Percentiles rank a stretch among this genome's conserved stretches.
Evolutionary conservation across 164 flowering plant genomes (phyloP).

Genomic region (Magnolia sinica): DNA sequence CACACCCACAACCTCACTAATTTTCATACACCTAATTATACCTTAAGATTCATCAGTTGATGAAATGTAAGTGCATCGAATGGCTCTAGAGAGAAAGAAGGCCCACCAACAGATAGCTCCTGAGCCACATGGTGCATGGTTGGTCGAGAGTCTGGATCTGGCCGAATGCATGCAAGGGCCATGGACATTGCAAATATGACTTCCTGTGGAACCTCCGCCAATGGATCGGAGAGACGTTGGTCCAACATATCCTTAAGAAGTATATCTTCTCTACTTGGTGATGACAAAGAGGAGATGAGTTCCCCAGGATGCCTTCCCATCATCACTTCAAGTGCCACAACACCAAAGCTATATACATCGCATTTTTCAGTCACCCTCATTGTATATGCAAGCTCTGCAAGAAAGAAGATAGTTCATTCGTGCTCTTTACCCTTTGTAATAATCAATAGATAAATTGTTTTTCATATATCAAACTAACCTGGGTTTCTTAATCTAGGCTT

Average conservation of each 20-base stretch:
- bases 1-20: too few species aligned
- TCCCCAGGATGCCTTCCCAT: slow-evolving; percentile 78
- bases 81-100: slow-evolving; percentile 8
- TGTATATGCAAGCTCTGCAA: slow-evolving; percentile 51
- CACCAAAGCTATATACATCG: slow-evolving; percentile 72
- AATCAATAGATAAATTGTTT: too few species aligned
- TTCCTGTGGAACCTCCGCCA: slow-evolving; percentile 41
- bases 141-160: slow-evolving; percentile 51
- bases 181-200: slow-evolving; percentile 35
- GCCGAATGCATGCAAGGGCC: slow-evolving; percentile 48
- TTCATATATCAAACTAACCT: too few species aligned
- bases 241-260: slow-evolving; percentile 51
- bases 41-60: slow-evolving; percentile 13
- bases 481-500: too few species aligned
- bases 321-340: slow-evolving; percentile 56
- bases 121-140: slow-evolving; percentile 50
- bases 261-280: neutral
- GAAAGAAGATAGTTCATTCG: neutral
- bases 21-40: neutral
- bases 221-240: slow-evolving; percentile 46
- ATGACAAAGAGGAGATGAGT: slow-evolving; percentile 29
- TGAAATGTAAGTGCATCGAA: slow-evolving; percentile 24
- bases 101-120: slow-evolving; percentile 36
- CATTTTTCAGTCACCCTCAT: slow-evolving; percentile 55
- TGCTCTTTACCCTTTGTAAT: too few species aligned